Percentiles rank a stretch among this genome's conserved stretches.
phyloP scores from a whole-genome alignment of 1,139 yeast species.

The Pichia sp. region DNA sequence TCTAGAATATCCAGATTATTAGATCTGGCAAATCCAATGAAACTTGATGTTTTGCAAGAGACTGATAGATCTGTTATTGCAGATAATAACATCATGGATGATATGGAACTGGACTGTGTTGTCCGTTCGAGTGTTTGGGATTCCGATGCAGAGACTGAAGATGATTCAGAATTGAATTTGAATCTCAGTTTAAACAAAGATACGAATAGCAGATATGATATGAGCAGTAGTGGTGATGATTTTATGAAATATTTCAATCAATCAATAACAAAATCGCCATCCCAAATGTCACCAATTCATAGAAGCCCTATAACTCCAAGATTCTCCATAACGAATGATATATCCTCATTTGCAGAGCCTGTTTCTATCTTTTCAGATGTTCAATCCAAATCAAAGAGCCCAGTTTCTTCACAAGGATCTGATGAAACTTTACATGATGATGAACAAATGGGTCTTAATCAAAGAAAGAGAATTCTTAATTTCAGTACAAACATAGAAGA shows the following conservation, averaged over 20 bases:
- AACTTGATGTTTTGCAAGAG: conserved; percentile 16
- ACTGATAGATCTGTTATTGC: conserved; percentile 2
- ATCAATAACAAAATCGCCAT: background rate
- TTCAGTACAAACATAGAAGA: background rate
- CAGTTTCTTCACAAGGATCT: conserved; percentile 13
- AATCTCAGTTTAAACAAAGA: background rate
- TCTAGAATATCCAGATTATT: conserved; percentile 1
- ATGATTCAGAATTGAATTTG: conserved; percentile 9
- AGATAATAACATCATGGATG: conserved; percentile 15
- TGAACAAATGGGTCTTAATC: background rate
- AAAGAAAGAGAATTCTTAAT: background rate
- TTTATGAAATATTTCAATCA: conserved; percentile 6
- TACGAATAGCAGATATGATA: background rate
- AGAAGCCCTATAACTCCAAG: background rate
- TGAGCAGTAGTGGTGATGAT: background rate
- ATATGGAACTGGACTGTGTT: conserved; percentile 20
- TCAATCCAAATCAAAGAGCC: conserved; percentile 4
- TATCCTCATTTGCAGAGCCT: conserved; percentile 8
- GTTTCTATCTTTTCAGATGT: conserved; percentile 12
- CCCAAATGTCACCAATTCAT: background rate
- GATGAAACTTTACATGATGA: conserved; percentile 13
- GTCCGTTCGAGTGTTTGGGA: conserved; percentile 21
- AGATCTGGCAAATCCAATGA: conserved; percentile 16
- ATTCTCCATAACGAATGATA: background rate
- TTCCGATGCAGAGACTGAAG: conserved; percentile 19